Evolutionary conservation across 2,329 filamentous ascomycete genomes (phyloP).

Genomic region (Apiospora hydei): DNA sequence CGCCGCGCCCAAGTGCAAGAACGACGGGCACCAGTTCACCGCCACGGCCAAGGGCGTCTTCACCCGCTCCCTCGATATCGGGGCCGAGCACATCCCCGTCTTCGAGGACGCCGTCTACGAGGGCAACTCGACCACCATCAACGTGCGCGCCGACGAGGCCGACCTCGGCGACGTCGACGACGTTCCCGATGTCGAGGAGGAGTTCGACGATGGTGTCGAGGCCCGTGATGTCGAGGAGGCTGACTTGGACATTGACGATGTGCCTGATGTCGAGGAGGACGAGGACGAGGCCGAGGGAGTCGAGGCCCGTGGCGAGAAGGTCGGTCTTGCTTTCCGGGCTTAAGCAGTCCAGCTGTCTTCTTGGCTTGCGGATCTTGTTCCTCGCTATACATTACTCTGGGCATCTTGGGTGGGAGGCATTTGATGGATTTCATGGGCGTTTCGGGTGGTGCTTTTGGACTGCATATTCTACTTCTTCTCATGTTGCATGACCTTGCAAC

Average conservation of each 20-base stretch:
- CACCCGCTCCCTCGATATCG: not conserved
- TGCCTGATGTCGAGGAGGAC: not conserved
- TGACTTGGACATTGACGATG: not conserved
- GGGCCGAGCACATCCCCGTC: not conserved
- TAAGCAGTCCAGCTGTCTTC: not conserved
- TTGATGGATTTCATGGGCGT: not conserved
- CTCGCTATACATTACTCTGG: not conserved
- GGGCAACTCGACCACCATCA: not conserved
- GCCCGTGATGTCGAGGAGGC: not conserved
- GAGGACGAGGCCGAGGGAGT: not conserved
- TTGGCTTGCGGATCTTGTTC: too few relatives aligned
- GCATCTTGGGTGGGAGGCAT: not conserved
- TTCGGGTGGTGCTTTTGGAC: not conserved
- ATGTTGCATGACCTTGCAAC: not conserved
- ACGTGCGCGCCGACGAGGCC: not conserved
- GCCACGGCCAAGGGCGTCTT: constrained; percentile 2
- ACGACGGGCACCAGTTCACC: constrained; percentile 24
- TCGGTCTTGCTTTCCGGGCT: not conserved
- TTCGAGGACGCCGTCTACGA: constrained; percentile 12
- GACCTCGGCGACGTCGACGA: not conserved
- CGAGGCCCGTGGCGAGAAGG: not conserved
- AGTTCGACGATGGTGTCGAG: not conserved
- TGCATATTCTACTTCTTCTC: not conserved
- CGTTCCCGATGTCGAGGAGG: not conserved
- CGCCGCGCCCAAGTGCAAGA: constrained; percentile 1